Conservation (phyloP, 768 basidiomycete species). For the Leucosporidium yakuticum region DNA sequence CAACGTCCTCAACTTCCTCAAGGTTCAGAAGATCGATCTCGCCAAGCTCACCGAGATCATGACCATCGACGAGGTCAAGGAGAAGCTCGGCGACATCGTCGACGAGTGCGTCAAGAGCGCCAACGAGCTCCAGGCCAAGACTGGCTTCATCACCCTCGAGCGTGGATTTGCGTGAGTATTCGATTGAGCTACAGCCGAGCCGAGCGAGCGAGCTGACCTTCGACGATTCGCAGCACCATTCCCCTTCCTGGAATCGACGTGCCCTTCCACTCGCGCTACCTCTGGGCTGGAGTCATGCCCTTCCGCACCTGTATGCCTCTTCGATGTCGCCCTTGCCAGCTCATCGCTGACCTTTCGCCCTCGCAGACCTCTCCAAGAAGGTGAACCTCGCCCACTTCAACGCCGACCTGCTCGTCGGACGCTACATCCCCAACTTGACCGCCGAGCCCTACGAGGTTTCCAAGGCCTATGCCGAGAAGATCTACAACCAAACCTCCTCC, state of each 20-base stretch:
- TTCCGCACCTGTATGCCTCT: slow-evolving; percentile 8
- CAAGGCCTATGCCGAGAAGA: slow-evolving; percentile 82
- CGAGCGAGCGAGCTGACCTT: not conserved
- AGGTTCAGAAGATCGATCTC: slow-evolving; percentile 72
- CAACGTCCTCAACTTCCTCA: slow-evolving; percentile 74
- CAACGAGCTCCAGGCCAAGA: slow-evolving; percentile 60
- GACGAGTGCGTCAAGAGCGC: slow-evolving; percentile 71
- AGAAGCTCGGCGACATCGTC: slow-evolving; percentile 89
- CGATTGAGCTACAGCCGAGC: slow-evolving; percentile 67
- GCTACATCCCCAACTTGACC: slow-evolving; percentile 96
- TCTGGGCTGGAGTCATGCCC: slow-evolving; percentile 64
- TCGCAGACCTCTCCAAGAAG: slow-evolving; percentile 87
- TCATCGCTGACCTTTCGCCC: not conserved
- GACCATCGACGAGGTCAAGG: slow-evolving; percentile 86
- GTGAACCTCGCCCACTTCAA: slow-evolving; percentile 85
- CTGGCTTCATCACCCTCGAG: slow-evolving; percentile 88
- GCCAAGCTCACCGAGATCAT: slow-evolving; percentile 78
- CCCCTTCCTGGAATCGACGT: slow-evolving; percentile 84
- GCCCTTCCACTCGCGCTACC: slow-evolving; percentile 97
- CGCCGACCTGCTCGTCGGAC: slow-evolving; percentile 86
- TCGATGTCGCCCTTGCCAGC: not conserved
- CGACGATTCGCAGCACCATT: slow-evolving; percentile 31
- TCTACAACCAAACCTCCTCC: slow-evolving; percentile 94
- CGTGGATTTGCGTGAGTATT: slow-evolving; percentile 69
- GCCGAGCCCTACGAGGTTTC: slow-evolving; percentile 78